phyloP scores from a whole-genome alignment of 257 asterid genomes.

The Solanum neorickii region DNA sequence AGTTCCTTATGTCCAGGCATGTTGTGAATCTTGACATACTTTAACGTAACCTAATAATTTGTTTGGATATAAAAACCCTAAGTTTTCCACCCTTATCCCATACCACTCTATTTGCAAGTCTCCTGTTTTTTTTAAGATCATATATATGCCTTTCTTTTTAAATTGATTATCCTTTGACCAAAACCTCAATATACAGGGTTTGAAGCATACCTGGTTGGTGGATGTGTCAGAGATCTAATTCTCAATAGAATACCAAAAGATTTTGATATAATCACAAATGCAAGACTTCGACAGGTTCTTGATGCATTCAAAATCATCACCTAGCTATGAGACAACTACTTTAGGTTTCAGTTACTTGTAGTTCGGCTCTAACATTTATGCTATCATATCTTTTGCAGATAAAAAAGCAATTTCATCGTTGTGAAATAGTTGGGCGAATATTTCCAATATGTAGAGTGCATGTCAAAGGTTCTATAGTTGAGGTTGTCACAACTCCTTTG shows the following conservation, averaged over 20 bases:
- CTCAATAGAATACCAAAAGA: slow-evolving; percentile 81
- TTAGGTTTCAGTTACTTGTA: not conserved
- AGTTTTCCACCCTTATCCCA: not conserved
- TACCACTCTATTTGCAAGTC: not conserved
- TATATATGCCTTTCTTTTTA: not conserved
- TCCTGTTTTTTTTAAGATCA: not conserved
- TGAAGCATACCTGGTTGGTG: slow-evolving; percentile 92
- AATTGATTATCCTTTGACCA: not conserved
- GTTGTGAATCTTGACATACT: not conserved
- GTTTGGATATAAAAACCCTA: not conserved
- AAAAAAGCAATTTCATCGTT: slow-evolving; percentile 26
- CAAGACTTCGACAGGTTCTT: slow-evolving; percentile 53
- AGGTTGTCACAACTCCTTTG: slow-evolving; percentile 39
- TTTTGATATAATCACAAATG: slow-evolving; percentile 82
- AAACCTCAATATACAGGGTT: slow-evolving; percentile 35
- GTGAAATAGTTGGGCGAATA: slow-evolving; percentile 53
- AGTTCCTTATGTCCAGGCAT: not conserved
- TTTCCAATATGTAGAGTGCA: slow-evolving; percentile 81
- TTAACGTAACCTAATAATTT: not conserved
- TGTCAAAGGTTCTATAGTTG: slow-evolving; percentile 43
- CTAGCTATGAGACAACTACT: not conserved
- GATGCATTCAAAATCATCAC: not conserved
- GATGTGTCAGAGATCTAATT: slow-evolving; percentile 90
- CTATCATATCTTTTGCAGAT: slow-evolving; percentile 31
- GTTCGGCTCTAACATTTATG: not conserved